A percentile compares a stretch with the other conserved stretches of the same genome.
These are phyloP conservation scores for Excoecaria agallocha DNA, from an alignment of 345 rosid genomes.

Conservation along the genomic window DNA sequence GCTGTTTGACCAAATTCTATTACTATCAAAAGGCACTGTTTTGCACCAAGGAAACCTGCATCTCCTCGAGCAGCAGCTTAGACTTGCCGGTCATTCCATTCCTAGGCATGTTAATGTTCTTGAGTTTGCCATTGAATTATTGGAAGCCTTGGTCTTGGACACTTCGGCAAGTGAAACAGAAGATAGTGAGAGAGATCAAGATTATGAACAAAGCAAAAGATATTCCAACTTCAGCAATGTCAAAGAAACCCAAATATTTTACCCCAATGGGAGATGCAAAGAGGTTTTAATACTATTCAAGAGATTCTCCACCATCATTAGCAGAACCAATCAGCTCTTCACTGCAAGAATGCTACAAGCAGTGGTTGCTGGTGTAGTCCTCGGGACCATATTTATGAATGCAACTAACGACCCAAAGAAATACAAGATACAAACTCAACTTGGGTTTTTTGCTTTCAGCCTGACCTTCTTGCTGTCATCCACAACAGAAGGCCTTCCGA, in stretches of 20 bases:
- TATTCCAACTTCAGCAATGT: neutral
- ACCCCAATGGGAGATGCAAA: constrained; percentile 21
- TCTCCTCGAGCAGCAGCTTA: constrained; percentile 28
- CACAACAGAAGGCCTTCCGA: constrained; percentile 36
- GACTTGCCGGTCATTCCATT: constrained; percentile 27
- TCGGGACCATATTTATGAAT: constrained; percentile 35
- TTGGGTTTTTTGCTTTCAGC: constrained; percentile 38
- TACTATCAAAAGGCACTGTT: constrained; percentile 30
- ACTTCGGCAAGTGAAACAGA: constrained; percentile 22
- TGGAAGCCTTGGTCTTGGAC: constrained; percentile 19
- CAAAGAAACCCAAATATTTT: constrained; percentile 16
- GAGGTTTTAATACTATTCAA: constrained; percentile 25
- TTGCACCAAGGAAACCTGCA: constrained; percentile 28
- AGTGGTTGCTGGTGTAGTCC: constrained; percentile 23
- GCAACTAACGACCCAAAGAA: constrained; percentile 16
- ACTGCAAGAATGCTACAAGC: constrained; percentile 35
- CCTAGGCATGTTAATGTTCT: constrained; percentile 34
- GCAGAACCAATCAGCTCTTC: constrained; percentile 37
- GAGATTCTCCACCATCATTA: constrained; percentile 29
- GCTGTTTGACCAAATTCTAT: constrained; percentile 28
- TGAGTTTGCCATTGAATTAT: constrained; percentile 33
- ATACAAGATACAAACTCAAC: constrained; percentile 29
- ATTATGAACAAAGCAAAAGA: constrained; percentile 15
- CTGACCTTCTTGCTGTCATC: constrained; percentile 35
- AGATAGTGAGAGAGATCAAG: constrained; percentile 4